These are phyloP conservation scores for Xylaria venustula DNA, from an alignment of 495 filamentous ascomycete genomes.

Conservation along the genomic window DNA sequence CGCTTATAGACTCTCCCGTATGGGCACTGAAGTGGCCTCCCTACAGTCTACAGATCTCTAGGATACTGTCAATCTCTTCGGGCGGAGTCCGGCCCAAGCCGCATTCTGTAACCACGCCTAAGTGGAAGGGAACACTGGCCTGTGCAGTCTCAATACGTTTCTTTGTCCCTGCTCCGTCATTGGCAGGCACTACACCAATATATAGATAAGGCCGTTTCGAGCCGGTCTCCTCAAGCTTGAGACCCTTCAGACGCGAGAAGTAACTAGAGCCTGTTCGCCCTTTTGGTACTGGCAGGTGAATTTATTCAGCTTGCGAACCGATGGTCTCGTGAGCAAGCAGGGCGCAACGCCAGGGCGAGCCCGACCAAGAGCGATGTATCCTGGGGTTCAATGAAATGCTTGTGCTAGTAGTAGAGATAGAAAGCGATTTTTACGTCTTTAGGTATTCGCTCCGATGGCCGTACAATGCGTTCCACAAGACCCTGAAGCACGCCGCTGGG, in stretches of 20 bases:
- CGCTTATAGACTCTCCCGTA: neutral
- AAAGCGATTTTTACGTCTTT: conserved; percentile 37
- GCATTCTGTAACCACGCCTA: conserved; percentile 46
- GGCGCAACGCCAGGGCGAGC: conserved; percentile 33
- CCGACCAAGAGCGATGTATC: conserved; percentile 30
- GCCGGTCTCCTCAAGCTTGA: conserved; percentile 22
- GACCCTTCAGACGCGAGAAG: conserved; percentile 30
- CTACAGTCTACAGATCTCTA: conserved; percentile 25
- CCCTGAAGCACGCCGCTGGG: conserved; percentile 37
- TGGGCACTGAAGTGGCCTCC: conserved; percentile 13
- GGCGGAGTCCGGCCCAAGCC: conserved; percentile 40
- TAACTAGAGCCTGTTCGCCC: conserved; percentile 20
- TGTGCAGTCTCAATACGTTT: conserved; percentile 36
- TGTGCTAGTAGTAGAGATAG: conserved; percentile 48
- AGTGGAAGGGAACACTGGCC: conserved; percentile 21
- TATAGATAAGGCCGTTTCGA: conserved; percentile 27
- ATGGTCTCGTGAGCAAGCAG: conserved; percentile 18
- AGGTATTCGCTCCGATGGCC: conserved; percentile 28
- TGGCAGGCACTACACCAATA: conserved; percentile 42
- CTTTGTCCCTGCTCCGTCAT: conserved; percentile 40
- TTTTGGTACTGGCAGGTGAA: conserved; percentile 47
- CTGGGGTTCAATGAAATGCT: conserved; percentile 43
- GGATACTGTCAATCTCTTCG: conserved; percentile 37
- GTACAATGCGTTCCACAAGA: conserved; percentile 31
- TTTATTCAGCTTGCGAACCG: conserved; percentile 32